Base-by-base conservation (phyloP, 495 filamentous ascomycete species). In the Articulospora tetracladia region DNA sequence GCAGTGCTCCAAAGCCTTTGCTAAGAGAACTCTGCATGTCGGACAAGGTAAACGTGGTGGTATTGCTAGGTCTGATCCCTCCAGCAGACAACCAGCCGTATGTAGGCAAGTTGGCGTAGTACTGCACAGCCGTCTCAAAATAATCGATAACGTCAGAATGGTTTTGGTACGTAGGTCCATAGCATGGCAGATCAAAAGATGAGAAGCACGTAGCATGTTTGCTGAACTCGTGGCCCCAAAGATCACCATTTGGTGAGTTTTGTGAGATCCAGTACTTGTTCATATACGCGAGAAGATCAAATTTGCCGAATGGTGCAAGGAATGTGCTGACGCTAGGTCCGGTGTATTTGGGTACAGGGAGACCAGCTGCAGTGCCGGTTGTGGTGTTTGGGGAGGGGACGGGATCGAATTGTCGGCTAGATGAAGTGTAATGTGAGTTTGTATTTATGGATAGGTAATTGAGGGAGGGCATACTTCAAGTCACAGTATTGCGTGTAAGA, bases 181-280 rank as follows among this genome's bases (percentile, higher is more conserved):
- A 83, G 70, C 79, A 83, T 23, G 73, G 68, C 2, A 68, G 60
- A 59, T 79, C 76, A 60, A 81, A 81, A 51, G 74, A 79, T 44
- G 73, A 77, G 68, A 69, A 80, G 74, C 80, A 83, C 13, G 79
- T 83, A 7, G 73, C 80, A 65, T 83, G 80, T 70, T 83, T 83
- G 68, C 69, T 73, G 67, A 80, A 83, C 59, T 83, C 80, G 68
- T 82, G 79, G 41, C 65, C 78, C 80, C 80, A 83, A 67, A 83
- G 72, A 24, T 74, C 72, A 25, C 64, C 54, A 68, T 74, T 82
- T 1, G 75, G 74, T 15, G 68, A 60, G 60, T 64, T 69, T 59
- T 51, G 39, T 19, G 51, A 22, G 24, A 58, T 57, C 55, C 55
- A 58, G 50, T 59, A 68, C 63, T 75, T 76, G 56, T 78, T 75